Evolutionary conservation across 2,329 filamentous ascomycete genomes (phyloP).

Genomic region (Neocucurbitaria cava): DNA sequence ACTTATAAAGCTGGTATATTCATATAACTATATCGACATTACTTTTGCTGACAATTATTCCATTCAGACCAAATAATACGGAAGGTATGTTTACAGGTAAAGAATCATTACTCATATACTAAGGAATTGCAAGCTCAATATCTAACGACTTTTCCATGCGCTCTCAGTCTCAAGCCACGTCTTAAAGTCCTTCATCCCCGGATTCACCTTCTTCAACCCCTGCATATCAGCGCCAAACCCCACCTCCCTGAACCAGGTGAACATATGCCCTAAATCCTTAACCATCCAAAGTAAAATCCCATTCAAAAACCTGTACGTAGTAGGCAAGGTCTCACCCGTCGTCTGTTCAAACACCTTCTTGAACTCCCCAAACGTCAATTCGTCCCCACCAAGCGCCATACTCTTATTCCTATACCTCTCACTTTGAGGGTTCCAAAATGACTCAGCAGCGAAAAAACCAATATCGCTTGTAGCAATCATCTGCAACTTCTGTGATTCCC

Average conservation of each 20-base stretch:
- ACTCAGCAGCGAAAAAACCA: conserved; percentile 55
- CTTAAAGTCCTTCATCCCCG: conserved; percentile 53
- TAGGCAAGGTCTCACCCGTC: conserved; percentile 52
- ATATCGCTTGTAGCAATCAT: conserved; percentile 53
- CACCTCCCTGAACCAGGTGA: conserved; percentile 54
- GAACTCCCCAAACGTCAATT: conserved; percentile 53
- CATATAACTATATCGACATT: neutral
- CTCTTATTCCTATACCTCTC: conserved; percentile 51
- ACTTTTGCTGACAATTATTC: no score
- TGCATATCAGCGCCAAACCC: conserved; percentile 54
- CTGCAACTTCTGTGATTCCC: conserved; percentile 44
- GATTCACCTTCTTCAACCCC: conserved; percentile 48
- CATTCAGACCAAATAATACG: neutral
- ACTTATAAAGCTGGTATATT: no score
- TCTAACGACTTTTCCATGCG: conserved; percentile 1
- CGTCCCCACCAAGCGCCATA: conserved; percentile 59
- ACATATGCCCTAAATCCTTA: conserved; percentile 53
- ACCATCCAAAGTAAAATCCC: conserved; percentile 40
- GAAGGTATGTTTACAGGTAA: no score
- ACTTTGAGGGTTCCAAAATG: conserved; percentile 47
- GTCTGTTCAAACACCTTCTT: conserved; percentile 52
- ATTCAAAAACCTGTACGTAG: conserved; percentile 48
- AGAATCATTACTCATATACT: neutral
- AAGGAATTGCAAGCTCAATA: neutral
- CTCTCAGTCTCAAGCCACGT: conserved; percentile 56